Conservation (phyloP, 1,284 basidiomycete species). For the Laetiporus sulphureus region DNA sequence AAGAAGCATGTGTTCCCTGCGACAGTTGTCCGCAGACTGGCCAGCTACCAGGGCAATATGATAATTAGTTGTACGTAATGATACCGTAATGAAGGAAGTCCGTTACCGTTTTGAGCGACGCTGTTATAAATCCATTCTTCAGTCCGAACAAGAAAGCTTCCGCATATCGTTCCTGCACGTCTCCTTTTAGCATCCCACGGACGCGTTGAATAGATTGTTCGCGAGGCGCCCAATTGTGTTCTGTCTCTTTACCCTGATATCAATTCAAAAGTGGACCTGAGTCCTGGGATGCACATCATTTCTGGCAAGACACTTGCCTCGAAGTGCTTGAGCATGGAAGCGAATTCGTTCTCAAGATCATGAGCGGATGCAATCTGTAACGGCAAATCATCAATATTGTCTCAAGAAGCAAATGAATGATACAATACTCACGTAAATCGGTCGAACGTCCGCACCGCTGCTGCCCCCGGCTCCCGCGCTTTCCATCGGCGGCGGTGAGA, state of each 20-base stretch:
- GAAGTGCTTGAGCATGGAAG: constrained; percentile 72
- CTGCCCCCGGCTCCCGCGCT: constrained; percentile 30
- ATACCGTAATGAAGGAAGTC: constrained; percentile 8
- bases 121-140: constrained; percentile 75
- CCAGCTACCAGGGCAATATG: constrained; percentile 57
- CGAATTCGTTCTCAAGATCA: constrained; percentile 85
- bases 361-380: constrained; percentile 73
- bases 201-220: constrained; percentile 78
- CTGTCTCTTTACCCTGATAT: constrained; percentile 91
- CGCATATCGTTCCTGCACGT: constrained; percentile 66
- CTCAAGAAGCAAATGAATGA: no score
- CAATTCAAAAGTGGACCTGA: no score
- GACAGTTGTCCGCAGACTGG: constrained; percentile 90
- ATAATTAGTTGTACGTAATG: no score
- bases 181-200: constrained; percentile 88
- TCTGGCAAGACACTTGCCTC: constrained; percentile 43
- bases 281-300: no score
- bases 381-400: constrained; percentile 1
- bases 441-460: constrained; percentile 43
- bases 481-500: constrained; percentile 33
- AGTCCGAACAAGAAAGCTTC: constrained; percentile 73
- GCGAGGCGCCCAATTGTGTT: constrained; percentile 90
- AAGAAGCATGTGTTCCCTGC: constrained; percentile 75
- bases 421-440: constrained; percentile 62
- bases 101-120: constrained; percentile 81